Evolutionary conservation across 805 yeast species (phyloP), one percentile per base, ranked within the genome.

Genomic region (Metschnikowia koreensis): DNA sequence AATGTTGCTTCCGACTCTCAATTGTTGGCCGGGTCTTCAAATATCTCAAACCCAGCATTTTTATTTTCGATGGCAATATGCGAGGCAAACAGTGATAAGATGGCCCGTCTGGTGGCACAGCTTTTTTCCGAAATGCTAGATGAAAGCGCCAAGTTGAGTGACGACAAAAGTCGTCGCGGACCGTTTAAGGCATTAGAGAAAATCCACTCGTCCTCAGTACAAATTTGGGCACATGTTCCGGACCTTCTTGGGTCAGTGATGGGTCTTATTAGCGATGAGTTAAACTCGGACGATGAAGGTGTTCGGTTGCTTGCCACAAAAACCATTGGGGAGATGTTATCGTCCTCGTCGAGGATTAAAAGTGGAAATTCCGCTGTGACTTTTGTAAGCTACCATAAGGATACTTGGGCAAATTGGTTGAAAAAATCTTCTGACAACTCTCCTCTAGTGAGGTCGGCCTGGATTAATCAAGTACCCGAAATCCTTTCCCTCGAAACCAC

Each of bases 201-300:
- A 60, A 73, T 88, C 3, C 96, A 90, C 61, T 75, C 67, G 11
- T 68, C 89, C 34, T 70, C 85, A 0, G 69, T 84, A 1, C 85
- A 84, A 53, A 70, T 91, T 2, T 92, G 97, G 97, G 81, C 75
- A 58, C 76, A 81, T 47, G 84, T 83, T 0, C 97, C 97, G 0
- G 94, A 87, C 44, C 69, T 88, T 17, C 72, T 89, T 10, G 76
- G 81, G 3, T 81, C 94, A 1, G 86, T 87, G 0, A 81, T 88
- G 76, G 94, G 96, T 0, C 78, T 89, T 47, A 71, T 91, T 4
- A 89, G 88, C 57, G 90, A 88, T 60, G 96, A 91, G 58, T 69
- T 91, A 40, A 82, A 82, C 52, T 89, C 96, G 0, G 88, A 86
- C 40, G 80, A 83, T 57, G 82, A 81, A 31, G 66, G 73, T 13